Evolutionary conservation across 169 alveolate species (phyloP).

Genomic region (Prorocentrum cordatum): DNA sequence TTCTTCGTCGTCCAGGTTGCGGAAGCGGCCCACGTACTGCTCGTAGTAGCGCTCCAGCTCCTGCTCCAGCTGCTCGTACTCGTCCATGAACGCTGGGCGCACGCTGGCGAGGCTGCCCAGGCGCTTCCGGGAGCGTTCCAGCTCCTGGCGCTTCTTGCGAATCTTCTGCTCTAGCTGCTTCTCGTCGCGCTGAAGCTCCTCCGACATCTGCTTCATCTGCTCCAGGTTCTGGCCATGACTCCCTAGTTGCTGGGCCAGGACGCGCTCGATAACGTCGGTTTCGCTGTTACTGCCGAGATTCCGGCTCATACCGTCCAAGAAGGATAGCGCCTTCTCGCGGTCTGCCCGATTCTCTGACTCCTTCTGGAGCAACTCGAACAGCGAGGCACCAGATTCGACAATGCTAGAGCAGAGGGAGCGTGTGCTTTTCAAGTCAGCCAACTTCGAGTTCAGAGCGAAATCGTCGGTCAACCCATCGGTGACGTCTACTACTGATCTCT

Average conservation of each 20-base stretch:
- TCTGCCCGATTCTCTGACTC: slow-evolving; percentile 42
- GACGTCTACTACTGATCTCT: slow-evolving; percentile 12
- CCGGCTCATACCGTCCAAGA: slow-evolving; percentile 55
- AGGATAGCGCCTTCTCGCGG: slow-evolving; percentile 34
- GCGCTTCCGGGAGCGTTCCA: slow-evolving; percentile 67
- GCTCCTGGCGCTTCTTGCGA: slow-evolving; percentile 51
- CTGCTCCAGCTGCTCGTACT: slow-evolving; percentile 75
- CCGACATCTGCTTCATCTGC: slow-evolving; percentile 78
- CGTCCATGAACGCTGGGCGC: slow-evolving; percentile 84
- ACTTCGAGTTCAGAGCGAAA: slow-evolving; percentile 63
- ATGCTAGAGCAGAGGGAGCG: slow-evolving; percentile 62
- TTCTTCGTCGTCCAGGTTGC: slow-evolving; percentile 60
- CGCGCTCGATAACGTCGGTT: slow-evolving; percentile 37
- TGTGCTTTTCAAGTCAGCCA: neutral
- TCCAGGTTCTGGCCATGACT: slow-evolving; percentile 76
- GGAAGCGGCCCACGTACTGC: slow-evolving; percentile 67
- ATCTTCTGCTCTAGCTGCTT: slow-evolving; percentile 70
- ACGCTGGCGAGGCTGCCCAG: slow-evolving; percentile 75
- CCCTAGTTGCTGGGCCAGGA: slow-evolving; percentile 72
- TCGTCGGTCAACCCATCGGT: neutral
- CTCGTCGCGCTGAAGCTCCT: slow-evolving; percentile 78
- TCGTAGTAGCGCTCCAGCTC: slow-evolving; percentile 70
- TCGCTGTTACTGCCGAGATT: slow-evolving; percentile 60
- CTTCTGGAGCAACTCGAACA: slow-evolving; percentile 55
- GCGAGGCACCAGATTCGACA: slow-evolving; percentile 62